Conservation (phyloP, 1,284 basidiomycete species). For the Trichosporon faecale region DNA sequence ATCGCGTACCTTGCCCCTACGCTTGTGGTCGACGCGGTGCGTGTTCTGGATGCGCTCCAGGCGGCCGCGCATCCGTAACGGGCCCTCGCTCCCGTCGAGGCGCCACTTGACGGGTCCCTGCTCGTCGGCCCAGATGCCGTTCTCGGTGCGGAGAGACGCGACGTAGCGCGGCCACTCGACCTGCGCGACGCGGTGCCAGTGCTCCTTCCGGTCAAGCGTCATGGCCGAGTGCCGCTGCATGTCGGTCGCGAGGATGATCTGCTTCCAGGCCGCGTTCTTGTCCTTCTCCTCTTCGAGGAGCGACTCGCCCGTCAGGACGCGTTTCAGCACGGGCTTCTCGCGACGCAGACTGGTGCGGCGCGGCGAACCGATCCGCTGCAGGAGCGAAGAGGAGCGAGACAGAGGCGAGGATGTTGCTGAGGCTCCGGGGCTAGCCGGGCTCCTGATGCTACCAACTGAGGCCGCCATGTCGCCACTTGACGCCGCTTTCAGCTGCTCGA, state of each 20-base stretch:
- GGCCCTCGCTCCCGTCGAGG: conserved; percentile 83
- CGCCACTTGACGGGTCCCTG: conserved; percentile 61
- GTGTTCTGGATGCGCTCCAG: conserved; percentile 37
- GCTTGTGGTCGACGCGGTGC: background rate
- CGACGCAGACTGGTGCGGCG: conserved; percentile 31
- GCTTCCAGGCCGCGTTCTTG: conserved; percentile 51
- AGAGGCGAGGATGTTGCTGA: background rate
- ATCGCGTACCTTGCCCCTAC: conserved; percentile 51
- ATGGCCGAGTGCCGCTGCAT: conserved; percentile 41
- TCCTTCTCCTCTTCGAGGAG: conserved; percentile 48
- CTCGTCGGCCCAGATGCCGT: conserved; percentile 73
- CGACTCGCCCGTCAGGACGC: conserved; percentile 46
- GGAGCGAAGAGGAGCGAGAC: background rate
- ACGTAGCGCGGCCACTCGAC: conserved; percentile 50
- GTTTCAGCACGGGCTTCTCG: conserved; percentile 25
- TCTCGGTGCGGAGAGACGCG: conserved; percentile 56
- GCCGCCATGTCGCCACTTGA: background rate
- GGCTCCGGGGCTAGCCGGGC: background rate
- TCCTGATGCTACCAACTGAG: background rate
- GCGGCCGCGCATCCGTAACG: conserved; percentile 62
- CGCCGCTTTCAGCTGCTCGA: conserved; percentile 38
- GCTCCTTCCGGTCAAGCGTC: conserved; percentile 49
- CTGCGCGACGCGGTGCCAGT: conserved; percentile 46
- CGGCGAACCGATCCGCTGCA: conserved; percentile 21
- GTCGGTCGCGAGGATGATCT: conserved; percentile 51